Conservation (phyloP, 2,329 filamentous ascomycete species). For the Pyrenophora seminiperda region DNA sequence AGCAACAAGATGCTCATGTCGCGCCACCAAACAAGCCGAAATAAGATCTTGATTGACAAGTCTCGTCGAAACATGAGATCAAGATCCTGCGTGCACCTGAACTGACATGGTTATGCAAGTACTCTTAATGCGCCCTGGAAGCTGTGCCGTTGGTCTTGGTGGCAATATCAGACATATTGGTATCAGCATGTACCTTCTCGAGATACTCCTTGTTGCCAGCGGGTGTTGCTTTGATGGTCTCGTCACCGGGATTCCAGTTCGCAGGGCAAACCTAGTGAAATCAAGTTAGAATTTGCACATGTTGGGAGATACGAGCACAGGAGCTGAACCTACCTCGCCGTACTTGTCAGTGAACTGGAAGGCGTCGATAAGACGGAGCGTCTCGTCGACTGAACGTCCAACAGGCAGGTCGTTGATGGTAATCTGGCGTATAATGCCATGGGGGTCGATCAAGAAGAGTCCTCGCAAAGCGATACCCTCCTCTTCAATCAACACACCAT, state of each 20-base stretch:
- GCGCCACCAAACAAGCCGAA: conserved; percentile 2
- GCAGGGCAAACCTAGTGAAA: conserved; percentile 45
- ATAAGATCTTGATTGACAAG: conserved; percentile 2
- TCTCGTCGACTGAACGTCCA: conserved; percentile 68
- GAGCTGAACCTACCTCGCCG: conserved; percentile 39
- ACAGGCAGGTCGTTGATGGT: conserved; percentile 70
- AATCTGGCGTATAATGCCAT: conserved; percentile 64
- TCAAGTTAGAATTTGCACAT: conserved; percentile 7
- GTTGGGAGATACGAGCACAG: background rate
- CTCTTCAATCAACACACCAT: conserved; percentile 68
- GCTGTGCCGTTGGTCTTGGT: conserved; percentile 38
- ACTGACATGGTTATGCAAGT: background rate
- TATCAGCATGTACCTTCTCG: conserved; percentile 43
- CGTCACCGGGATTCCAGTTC: conserved; percentile 50
- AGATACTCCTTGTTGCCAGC: conserved; percentile 49
- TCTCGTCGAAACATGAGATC: conserved; percentile 7
- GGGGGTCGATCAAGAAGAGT: conserved; percentile 69
- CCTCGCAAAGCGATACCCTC: conserved; percentile 67
- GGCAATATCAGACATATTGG: conserved; percentile 40
- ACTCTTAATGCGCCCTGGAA: conserved; percentile 1
- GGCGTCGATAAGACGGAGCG: conserved; percentile 61
- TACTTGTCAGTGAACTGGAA: conserved; percentile 55
- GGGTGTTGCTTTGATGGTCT: conserved; percentile 50
- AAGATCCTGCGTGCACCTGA: background rate
- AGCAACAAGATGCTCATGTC: conserved; percentile 6